Evolutionary conservation across 106 monocot species (phyloP), one percentile per base, ranked within the genome.

Genomic region (Platanthera guangdongensis): DNA sequence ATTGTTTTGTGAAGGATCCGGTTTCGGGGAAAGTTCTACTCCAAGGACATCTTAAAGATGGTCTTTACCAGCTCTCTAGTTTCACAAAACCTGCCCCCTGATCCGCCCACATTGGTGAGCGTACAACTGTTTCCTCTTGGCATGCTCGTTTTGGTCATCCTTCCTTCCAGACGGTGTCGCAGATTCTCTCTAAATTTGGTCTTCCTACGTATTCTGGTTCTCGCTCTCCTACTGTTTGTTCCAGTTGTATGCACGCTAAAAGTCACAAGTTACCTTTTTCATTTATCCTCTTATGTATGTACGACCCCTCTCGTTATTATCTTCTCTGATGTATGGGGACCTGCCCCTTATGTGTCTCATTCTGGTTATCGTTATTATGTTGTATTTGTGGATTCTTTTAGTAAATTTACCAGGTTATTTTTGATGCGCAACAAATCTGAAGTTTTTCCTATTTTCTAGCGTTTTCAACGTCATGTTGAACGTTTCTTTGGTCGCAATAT

Each of bases 311-410:
- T 65, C 3, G 65, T 7, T 65, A 1, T 65, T 21, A 65, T 65
- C 8, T 65, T 65, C 4, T 65, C 65, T 15, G 65, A 65, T 65
- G 65, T 65, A 8, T 1, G n/a, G 65, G 65, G 65, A 1, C 65
- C n/a, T 65, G 39, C 39, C 3, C 39, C 39, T 2, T 39, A 1
- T 65, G 18, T 65, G n/a, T 18, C 65, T 2, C n/a, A 21, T 65
- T 65, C 10, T 0, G 60, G 15, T 47, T 47, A 47, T 65, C 6
- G 25, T 12, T 77, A 65, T 51, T 77, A 21, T 77, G 65, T 79
- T 73, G 4, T 57, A 2, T 79, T 79, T 70, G 22, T 78, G 0
- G 78, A 78, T 69, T 71, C 70, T n/a, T 78, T 13, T 55, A 70
- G 19, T 14, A 52, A 53, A 14, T 79, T 47, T 70, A 47, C 50